Evolutionary conservation across 2,329 filamentous ascomycete species (phyloP).

Genomic region (Tolypocladium cylindrosporum): DNA sequence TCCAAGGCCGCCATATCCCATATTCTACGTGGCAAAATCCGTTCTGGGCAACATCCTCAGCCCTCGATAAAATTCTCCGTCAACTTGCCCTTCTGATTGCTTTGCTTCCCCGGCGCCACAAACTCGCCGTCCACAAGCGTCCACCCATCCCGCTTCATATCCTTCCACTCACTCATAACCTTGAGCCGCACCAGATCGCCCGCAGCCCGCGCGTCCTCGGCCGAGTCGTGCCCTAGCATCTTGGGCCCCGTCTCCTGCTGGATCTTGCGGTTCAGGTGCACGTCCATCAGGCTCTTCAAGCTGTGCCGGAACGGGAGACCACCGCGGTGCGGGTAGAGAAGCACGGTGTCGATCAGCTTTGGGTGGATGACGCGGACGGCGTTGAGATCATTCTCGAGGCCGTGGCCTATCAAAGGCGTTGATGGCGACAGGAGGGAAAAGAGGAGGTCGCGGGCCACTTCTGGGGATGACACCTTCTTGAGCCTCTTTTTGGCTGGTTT

Average conservation of each 20-base stretch:
- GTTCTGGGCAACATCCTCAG: background rate
- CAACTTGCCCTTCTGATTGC: constrained; percentile 13
- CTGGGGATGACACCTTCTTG: constrained; percentile 66
- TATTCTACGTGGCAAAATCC: background rate
- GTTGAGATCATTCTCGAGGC: constrained; percentile 92
- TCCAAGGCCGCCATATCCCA: background rate
- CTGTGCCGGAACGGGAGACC: constrained; percentile 71
- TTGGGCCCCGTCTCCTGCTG: constrained; percentile 53
- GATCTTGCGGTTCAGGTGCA: constrained; percentile 64
- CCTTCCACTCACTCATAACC: constrained; percentile 60
- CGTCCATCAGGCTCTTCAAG: constrained; percentile 64
- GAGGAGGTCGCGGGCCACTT: constrained; percentile 64
- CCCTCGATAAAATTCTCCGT: constrained; percentile 29
- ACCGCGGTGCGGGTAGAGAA: constrained; percentile 69
- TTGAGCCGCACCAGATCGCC: constrained; percentile 73
- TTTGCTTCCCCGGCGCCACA: constrained; percentile 23
- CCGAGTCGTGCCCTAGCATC: constrained; percentile 71
- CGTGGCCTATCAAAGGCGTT: constrained; percentile 85
- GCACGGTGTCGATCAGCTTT: constrained; percentile 72
- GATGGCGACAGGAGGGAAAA: constrained; percentile 64
- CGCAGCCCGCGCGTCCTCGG: constrained; percentile 81
- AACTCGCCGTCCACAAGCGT: constrained; percentile 39
- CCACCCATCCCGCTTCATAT: constrained; percentile 60
- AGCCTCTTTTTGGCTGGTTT: constrained; percentile 33
- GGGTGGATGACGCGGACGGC: constrained; percentile 75